Base-by-base conservation (phyloP, 225 moss, liverwort and hornwort species). In the Straminergon stramineum region DNA sequence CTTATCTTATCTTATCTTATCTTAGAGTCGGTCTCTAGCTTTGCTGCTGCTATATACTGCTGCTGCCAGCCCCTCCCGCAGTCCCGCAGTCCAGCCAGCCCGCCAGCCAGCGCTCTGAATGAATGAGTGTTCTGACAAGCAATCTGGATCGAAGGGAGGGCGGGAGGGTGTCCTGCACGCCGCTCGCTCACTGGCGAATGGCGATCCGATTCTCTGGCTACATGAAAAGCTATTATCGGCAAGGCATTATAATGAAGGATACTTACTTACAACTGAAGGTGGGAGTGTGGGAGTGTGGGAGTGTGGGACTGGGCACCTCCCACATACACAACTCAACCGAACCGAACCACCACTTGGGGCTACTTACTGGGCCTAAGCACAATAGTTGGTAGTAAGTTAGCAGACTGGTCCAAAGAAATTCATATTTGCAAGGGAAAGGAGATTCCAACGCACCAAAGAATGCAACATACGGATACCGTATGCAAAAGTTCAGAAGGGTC, bases 381-480 rank as follows among this genome's bases (percentile, higher is more conserved):
- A n/a, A n/a, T n/a, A 3, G 57, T 15, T 70, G 4, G 24, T 70
- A 41, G 14, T 8, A 22, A 64, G 64, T 64, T 64, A 35, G 8
- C 2, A 71, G 13, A 5, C 3, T 41, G 6, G 27, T 5, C 16
- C 48, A 48, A 48, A 48, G 9, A 73, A 45, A 74, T 43, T 45
- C 17, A 45, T 28, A 6, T 17, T 73, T 1, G 2, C 5, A 17
- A 28, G 10, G 1, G 11, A 6, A 11, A 17, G 11, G 10, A 10
- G 45, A 30, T 45, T 74, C 6, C 11, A 1, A 45, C 1, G 11
- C 45, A 74, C 30, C 17, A 0, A 30, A 45, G 30, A 45, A 74
- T 30, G 30, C 0, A 1, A 16, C 6, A 2, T 30, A 10, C 6
- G 48, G 15, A 48, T 48, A 48, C 0, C 2, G 1, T 30, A 48